Conservation (phyloP, 441 rosid genomes). For the Eruca vesicaria region DNA sequence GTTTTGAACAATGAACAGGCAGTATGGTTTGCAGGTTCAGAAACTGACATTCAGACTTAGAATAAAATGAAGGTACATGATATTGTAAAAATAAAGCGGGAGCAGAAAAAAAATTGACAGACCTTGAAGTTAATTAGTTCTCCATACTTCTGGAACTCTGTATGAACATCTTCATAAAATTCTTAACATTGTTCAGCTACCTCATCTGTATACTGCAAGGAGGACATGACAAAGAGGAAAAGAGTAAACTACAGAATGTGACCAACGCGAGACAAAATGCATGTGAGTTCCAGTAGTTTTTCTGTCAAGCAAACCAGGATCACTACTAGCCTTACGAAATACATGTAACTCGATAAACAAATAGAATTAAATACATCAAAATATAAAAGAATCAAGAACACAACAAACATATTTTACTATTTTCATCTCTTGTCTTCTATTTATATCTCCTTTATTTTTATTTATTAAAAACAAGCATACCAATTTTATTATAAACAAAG, state of each 20-base stretch:
- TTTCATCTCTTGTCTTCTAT: no score
- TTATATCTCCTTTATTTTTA: no score
- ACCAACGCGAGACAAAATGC: slow-evolving; percentile 10
- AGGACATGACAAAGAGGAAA: slow-evolving; percentile 12
- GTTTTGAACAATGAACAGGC: slow-evolving; percentile 6
- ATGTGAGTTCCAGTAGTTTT: slow-evolving; percentile 1
- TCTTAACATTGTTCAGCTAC: slow-evolving; percentile 82
- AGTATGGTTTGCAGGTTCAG: slow-evolving; percentile 7
- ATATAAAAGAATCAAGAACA: no score
- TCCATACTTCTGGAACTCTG: slow-evolving; percentile 93
- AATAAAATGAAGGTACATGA: background rate
- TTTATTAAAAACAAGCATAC: no score
- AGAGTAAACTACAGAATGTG: slow-evolving; percentile 20
- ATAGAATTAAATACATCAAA: no score
- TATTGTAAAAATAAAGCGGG: no score
- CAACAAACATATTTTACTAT: no score
- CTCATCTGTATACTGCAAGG: slow-evolving; percentile 82
- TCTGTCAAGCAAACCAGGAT: slow-evolving; percentile 14
- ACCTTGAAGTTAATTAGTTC: slow-evolving; percentile 98
- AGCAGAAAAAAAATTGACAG: no score
- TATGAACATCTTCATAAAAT: slow-evolving; percentile 96
- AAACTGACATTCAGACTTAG: background rate
- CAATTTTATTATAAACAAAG: no score
- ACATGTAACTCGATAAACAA: no score
- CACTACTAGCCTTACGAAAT: slow-evolving; percentile 21